Base-by-base conservation (phyloP, 176 grass and related monocot species). In the Lolium multiflorum region DNA sequence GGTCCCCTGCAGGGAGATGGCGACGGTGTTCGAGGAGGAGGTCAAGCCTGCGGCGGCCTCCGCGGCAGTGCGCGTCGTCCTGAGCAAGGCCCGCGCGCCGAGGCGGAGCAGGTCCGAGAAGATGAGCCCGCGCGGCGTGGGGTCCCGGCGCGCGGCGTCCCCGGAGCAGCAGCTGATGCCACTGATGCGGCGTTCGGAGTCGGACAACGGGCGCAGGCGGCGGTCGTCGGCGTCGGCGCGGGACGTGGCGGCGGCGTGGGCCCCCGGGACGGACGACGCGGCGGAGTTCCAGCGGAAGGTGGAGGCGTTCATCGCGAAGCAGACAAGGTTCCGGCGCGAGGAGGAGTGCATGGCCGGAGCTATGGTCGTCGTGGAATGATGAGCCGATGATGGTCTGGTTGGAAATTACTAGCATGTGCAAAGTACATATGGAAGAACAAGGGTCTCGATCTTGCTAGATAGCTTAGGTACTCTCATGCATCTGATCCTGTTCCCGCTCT, bases 251-350 rank as follows among this genome's bases (percentile, higher is more conserved):
- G 31, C 68, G 89, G 81, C 31, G 85, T 76, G 72, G 72, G 0
- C 31, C 31, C 31, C 72, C 72, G 91, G 88, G 0, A 20, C 54
- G 39, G 92, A 94, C 21, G 95, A 97, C 80, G 87, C 85, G 37
- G 97, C 85, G 15, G 94, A 94, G 79, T 97, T 99, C 84, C 81
- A 90, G 68, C 87, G 86, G 50, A 94, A 81, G 24, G 82, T 99
- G 11, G 97, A 97, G 89, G 92, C 85, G 77, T 99, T 99, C 87
- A 97, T 99, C 84, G 92, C 90, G 9, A 89, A 87, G 91, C 94
- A 99, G 79, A 91, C 89, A 0, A 51, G 80, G 24, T 97, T 99
- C 88, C 97, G 92, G 48, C 89, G 87, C 55, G 92, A 99, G 89
- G 92, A 99, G 91, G 97, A 99, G 82, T 97, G 89, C 57, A 87